Evolutionary conservation across 495 filamentous ascomycete genomes (phyloP).

Genomic region (Aspergillus nanangensis): DNA sequence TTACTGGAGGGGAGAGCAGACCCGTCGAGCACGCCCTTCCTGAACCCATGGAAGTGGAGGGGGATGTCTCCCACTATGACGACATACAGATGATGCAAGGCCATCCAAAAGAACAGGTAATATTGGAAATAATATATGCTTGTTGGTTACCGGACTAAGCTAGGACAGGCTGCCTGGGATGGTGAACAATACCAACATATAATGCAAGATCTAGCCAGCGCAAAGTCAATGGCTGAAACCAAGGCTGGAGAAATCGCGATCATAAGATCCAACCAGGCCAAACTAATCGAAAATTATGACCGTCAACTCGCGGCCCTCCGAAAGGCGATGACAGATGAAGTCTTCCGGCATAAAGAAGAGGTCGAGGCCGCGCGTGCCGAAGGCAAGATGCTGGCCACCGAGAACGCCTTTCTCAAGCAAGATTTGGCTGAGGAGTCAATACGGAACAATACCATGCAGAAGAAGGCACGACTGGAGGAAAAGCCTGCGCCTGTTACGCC

Average conservation of each 20-base stretch:
- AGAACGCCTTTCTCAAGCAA: slow-evolving; percentile 61
- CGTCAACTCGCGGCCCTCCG: slow-evolving; percentile 46
- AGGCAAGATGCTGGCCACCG: slow-evolving; percentile 56
- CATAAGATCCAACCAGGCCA: slow-evolving; percentile 58
- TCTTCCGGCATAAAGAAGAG: slow-evolving; percentile 50
- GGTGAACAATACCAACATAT: slow-evolving; percentile 34
- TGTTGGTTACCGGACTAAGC: slow-evolving; percentile 17
- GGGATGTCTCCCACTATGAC: slow-evolving; percentile 2
- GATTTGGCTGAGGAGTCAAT: slow-evolving; percentile 57
- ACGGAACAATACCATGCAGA: slow-evolving; percentile 43
- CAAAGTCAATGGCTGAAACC: slow-evolving; percentile 43
- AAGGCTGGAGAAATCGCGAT: slow-evolving; percentile 67
- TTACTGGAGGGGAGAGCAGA: slow-evolving; percentile 4
- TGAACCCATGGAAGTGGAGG: slow-evolving; percentile 15
- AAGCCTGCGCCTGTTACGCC: slow-evolving; percentile 49
- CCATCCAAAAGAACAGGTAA: slow-evolving; percentile 32
- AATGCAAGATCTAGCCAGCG: slow-evolving; percentile 41
- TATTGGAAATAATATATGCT: not conserved
- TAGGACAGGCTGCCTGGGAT: slow-evolving; percentile 48
- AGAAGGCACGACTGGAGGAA: slow-evolving; percentile 33
- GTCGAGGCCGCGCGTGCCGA: slow-evolving; percentile 53
- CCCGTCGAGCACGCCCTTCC: not conserved
- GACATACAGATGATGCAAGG: slow-evolving; percentile 6
- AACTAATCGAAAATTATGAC: slow-evolving; percentile 52
- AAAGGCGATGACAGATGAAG: slow-evolving; percentile 50